Base-by-base conservation (phyloP, 495 filamentous ascomycete species). In the Mycothermus thermophilus region DNA sequence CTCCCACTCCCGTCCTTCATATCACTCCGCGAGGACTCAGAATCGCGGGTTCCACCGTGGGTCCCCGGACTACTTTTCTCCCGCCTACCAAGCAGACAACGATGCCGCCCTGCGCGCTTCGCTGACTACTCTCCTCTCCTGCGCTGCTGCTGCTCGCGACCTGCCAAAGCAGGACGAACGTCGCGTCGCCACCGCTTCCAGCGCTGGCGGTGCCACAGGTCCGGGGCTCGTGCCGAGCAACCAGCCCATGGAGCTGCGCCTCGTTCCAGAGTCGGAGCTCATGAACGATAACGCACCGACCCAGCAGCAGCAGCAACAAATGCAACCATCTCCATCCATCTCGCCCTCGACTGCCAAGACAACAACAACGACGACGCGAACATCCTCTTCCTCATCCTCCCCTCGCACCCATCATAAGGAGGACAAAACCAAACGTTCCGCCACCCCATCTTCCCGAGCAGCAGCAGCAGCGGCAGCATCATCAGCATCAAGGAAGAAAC, bases 21-120 rank as follows among this genome's bases (percentile, higher is more conserved):
- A n/a, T n/a, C n/a, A n/a, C n/a, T n/a, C n/a, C n/a, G n/a, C n/a
- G n/a, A n/a, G n/a, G n/a, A n/a, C n/a, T n/a, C n/a, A n/a, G n/a
- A n/a, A 59, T 18, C 55, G 55, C 10, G 55, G 63, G 30, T 30
- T 55, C 18, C 64, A 66, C 34, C 74, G 76, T 28, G 50, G 49
- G 21, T 48, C 64, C 0, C 70, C 63, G 37, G 68, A 71, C 48
- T 69, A 79, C 48, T 73, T 85, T 40, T 79, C 81, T 1, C 80
- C 86, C 2, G 75, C 78, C 3, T 73, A 83, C 48, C 78, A 80
- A 41, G 74, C 81, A 16, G 86, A 94, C 36, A 85, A 95, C 44
- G 90, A 97, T 52, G 88, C 84, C 16, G 90, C 87, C 0, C 72
- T 97, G 1, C 77, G 90, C 24, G 85, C 90, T 5, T 92, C 83